phyloP scores from a whole-genome alignment of 2,329 filamentous ascomycete species.

The Fusarium verticillioides region DNA sequence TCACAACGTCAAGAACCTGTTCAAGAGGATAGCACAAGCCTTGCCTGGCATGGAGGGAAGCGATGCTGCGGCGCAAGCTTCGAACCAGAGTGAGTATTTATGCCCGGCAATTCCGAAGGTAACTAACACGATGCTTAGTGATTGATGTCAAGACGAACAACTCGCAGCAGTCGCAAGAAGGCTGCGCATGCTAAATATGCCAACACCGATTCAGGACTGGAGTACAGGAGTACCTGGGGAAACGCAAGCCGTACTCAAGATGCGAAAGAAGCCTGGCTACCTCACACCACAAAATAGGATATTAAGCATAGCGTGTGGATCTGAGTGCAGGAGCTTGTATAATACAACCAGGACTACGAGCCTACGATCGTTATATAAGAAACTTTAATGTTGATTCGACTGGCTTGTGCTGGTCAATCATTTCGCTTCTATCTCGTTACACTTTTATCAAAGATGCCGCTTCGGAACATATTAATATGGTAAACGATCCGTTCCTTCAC shows the following conservation, averaged over 20 bases:
- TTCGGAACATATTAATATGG: neutral
- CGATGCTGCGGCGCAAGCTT: constrained; percentile 77
- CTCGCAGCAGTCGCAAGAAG: constrained; percentile 75
- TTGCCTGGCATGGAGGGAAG: constrained; percentile 97
- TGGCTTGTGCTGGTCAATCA: constrained; percentile 24
- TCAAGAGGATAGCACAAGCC: constrained; percentile 97
- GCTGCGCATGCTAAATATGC: constrained; percentile 62
- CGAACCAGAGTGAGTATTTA: constrained; percentile 77
- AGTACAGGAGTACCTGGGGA: constrained; percentile 42
- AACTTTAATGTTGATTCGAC: constrained; percentile 43
- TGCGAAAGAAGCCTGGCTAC: constrained; percentile 28
- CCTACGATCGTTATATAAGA: constrained; percentile 49
- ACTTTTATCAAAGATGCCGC: constrained; percentile 7
- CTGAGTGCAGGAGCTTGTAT: constrained; percentile 49
- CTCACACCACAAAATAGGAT: constrained; percentile 43
- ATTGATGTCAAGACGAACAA: constrained; percentile 92
- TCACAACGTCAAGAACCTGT: constrained; percentile 97
- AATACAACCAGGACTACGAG: constrained; percentile 49
- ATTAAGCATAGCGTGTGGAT: constrained; percentile 49
- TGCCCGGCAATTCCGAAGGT: neutral
- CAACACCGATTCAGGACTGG: constrained; percentile 32
- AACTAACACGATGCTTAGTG: constrained; percentile 64
- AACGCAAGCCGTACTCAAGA: constrained; percentile 37
- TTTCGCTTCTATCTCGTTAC: constrained; percentile 24
- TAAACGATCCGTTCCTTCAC: neutral